Conservation (phyloP, 805 yeast species). For the Nakazawaea pomicola region DNA sequence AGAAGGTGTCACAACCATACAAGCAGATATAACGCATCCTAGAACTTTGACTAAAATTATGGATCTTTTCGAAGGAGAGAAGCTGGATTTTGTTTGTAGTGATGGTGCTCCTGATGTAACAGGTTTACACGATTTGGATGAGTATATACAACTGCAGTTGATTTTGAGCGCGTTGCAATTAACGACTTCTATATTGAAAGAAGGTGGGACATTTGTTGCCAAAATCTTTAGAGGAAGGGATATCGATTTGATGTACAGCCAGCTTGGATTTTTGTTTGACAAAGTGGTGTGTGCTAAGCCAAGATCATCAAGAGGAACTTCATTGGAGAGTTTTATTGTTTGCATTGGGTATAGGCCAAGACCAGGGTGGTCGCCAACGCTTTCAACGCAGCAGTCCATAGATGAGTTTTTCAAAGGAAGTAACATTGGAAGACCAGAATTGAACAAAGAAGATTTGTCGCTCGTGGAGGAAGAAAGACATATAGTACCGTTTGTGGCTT, state of each 20-base stretch:
- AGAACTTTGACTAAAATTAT: slow-evolving; percentile 72
- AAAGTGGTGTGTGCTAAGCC: slow-evolving; percentile 94
- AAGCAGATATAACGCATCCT: slow-evolving; percentile 98
- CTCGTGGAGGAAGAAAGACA: slow-evolving; percentile 60
- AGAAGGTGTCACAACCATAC: slow-evolving; percentile 82
- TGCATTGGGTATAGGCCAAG: slow-evolving; percentile 86
- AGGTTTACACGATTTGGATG: slow-evolving; percentile 94
- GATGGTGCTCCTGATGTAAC: slow-evolving; percentile 99
- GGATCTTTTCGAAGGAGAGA: slow-evolving; percentile 81
- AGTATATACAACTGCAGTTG: slow-evolving; percentile 92
- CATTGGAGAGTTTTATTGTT: slow-evolving; percentile 90
- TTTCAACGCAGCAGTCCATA: slow-evolving; percentile 50
- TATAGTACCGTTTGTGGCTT: slow-evolving; percentile 90
- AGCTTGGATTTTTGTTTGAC: slow-evolving; percentile 79
- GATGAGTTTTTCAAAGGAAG: slow-evolving; percentile 75
- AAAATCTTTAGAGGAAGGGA: slow-evolving; percentile 96
- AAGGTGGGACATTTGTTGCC: slow-evolving; percentile 93
- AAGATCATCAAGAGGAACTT: slow-evolving; percentile 89
- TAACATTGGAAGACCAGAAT: slow-evolving; percentile 49
- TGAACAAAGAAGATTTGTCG: slow-evolving; percentile 39
- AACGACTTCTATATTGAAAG: slow-evolving; percentile 82
- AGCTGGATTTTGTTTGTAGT: slow-evolving; percentile 92
- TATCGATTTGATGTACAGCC: slow-evolving; percentile 90
- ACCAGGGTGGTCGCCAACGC: slow-evolving; percentile 72
- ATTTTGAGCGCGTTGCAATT: slow-evolving; percentile 87